Base-by-base conservation (phyloP, 805 yeast species). In the Candida manassasensis region DNA sequence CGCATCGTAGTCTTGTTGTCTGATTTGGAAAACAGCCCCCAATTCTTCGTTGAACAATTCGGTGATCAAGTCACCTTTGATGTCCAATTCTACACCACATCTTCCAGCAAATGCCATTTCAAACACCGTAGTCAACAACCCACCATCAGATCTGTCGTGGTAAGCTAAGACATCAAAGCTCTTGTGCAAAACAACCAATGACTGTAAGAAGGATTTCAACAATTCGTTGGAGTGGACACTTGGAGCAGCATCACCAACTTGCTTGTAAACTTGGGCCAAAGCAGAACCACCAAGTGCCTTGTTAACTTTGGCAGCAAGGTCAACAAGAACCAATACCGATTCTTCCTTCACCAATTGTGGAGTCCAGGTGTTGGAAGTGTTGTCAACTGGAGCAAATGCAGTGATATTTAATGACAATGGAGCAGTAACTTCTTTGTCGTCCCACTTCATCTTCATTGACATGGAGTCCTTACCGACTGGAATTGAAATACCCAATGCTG, bases 401-500 rank as follows among this genome's bases (percentile, higher is more conserved):
- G 98, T 89, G 48, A 90, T 73, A 32, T 85, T 83, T 50, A 90
- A 75, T 9, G 97, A 83, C 55, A 93, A 69, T 32, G 99, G 99
- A n/a, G 97, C 87, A 42, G 93, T 80, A 28, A 93, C 97, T 61
- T 87, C 95, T 51, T 82, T 85, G 45, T 79, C 77, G 33, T 74
- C 85, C 99, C 99, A 93, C 53, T 83, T 81, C 97, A 93, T 93
- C 68, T 88, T 87, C 98, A 93, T 90, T 15, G 97, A 88, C 96
- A 93, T 88, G 22, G 97, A 88, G 61, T 93, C 99, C 67, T 93
- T 93, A 48, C 99, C 99, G 24, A 93, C 99, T 10, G 99, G 99
- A 39, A 93, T 87, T 14, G 94, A 73, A 42, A 93, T 66, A 29
- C 95, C 97, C 46, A 93, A 73, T 40, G 77, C 90, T 15, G 97